Conservation (phyloP, 2,329 filamentous ascomycete species). For the Harringtonia aguacate region DNA sequence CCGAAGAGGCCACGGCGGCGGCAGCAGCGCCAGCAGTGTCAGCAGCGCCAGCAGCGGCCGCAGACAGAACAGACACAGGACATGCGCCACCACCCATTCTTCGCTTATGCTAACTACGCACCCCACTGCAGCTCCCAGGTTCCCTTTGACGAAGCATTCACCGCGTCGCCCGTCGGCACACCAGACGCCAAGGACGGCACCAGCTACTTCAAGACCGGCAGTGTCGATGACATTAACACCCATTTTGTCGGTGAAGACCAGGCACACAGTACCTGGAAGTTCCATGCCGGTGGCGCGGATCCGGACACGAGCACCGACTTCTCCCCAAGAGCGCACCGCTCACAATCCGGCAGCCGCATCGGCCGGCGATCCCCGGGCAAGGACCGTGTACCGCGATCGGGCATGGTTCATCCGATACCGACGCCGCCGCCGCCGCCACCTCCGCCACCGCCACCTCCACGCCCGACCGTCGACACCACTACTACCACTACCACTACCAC, state of each 20-base stretch:
- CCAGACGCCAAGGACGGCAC: constrained; percentile 19
- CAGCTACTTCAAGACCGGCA: constrained; percentile 33
- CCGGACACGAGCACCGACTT: constrained; percentile 10
- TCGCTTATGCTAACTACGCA: constrained; percentile 12
- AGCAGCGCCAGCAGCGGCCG: too few species aligned
- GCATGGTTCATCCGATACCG: neutral
- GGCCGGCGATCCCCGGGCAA: constrained; percentile 25
- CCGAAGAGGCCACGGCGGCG: too few species aligned
- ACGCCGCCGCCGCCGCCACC: neutral
- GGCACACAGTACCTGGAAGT: constrained; percentile 32
- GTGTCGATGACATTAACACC: constrained; percentile 51
- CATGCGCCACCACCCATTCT: neutral
- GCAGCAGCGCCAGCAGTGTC: too few species aligned
- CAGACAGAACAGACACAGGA: neutral
- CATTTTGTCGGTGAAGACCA: constrained; percentile 43
- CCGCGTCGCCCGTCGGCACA: constrained; percentile 20
- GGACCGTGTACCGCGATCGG: neutral
- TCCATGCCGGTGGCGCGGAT: constrained; percentile 35
- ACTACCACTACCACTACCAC: too few species aligned
- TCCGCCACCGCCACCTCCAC: constrained; percentile 3
- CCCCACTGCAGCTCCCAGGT: constrained; percentile 38
- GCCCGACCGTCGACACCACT: constrained; percentile 4
- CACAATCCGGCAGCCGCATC: constrained; percentile 28
- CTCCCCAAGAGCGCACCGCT: constrained; percentile 21
- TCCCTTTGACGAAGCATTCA: constrained; percentile 29